A percentile compares a stretch with the other conserved stretches of the same genome.
These are phyloP conservation scores for Phytophthora citrophthora DNA, from an alignment of 352 stramenopile genomes.

Conservation along the genomic window DNA sequence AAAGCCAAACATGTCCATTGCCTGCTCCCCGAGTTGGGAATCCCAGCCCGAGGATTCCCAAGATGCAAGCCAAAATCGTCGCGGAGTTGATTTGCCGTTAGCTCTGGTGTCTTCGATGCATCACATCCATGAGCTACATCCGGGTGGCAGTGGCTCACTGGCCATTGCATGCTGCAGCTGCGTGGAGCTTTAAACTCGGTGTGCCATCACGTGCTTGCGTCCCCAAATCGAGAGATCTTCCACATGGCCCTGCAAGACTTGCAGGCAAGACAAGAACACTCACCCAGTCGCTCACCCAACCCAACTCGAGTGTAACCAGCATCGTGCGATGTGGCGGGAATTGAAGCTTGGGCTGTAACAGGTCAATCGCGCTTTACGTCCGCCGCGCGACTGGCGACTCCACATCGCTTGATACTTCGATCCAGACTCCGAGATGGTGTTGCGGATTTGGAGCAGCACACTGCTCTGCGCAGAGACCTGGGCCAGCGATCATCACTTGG, in stretches of 20 bases:
- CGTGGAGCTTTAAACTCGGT: conserved; percentile 16
- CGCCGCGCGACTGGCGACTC: conserved; percentile 29
- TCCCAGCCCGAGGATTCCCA: background rate
- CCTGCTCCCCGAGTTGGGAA: background rate
- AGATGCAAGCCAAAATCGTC: background rate
- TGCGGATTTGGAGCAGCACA: conserved; percentile 15
- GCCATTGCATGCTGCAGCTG: conserved; percentile 26
- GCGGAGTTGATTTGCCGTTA: conserved; percentile 1
- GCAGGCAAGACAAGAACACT: conserved; percentile 10
- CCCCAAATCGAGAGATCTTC: conserved; percentile 40
- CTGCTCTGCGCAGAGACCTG: conserved; percentile 14
- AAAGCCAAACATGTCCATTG: conserved; percentile 10
- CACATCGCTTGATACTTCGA: conserved; percentile 46
- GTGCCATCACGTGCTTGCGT: conserved; percentile 34
- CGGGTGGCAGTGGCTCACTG: conserved; percentile 6
- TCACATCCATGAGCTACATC: background rate
- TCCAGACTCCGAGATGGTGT: conserved; percentile 27
- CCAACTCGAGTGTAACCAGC: conserved; percentile 15
- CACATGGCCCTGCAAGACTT: conserved; percentile 6
- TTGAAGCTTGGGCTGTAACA: conserved; percentile 18
- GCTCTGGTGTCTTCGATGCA: background rate
- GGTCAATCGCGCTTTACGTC: conserved; percentile 14
- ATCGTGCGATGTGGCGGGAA: background rate
- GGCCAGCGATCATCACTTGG: conserved; percentile 28
- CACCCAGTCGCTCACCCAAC: conserved; percentile 6